Conservation (phyloP, 73 alveolate species). For the Paramecium bursaria region DNA sequence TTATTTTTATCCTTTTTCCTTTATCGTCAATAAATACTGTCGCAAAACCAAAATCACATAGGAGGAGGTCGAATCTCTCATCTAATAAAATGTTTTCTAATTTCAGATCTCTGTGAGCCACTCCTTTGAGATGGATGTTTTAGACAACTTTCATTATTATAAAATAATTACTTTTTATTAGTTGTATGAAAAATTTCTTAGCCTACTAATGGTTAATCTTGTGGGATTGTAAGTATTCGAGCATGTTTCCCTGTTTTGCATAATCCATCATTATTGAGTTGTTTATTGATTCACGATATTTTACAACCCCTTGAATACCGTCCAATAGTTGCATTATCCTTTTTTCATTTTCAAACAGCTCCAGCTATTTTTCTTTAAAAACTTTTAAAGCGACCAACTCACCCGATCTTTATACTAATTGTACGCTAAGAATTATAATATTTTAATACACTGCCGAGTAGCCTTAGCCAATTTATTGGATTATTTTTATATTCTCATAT, state of each 20-base stretch:
- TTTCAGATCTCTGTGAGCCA: constrained; percentile 89
- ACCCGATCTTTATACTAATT: constrained; percentile 39
- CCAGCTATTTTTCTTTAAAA: not conserved
- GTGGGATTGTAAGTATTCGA: constrained; percentile 7
- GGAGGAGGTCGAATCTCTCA: constrained; percentile 44
- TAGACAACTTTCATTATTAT: constrained; percentile 74
- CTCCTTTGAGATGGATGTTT: constrained; percentile 80
- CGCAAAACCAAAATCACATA: constrained; percentile 71
- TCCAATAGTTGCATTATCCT: constrained; percentile 4
- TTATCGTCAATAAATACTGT: constrained; percentile 48
- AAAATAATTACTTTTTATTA: constrained; percentile 11
- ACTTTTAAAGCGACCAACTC: constrained; percentile 53
- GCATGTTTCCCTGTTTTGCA: constrained; percentile 42
- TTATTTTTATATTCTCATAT: too few relatives aligned
- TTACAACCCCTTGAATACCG: constrained; percentile 14
- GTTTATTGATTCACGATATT: not conserved
- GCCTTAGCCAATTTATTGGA: too few relatives aligned
- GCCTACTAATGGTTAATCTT: not conserved
- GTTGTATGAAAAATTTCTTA: not conserved
- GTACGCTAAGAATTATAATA: constrained; percentile 27
- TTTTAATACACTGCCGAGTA: too few relatives aligned
- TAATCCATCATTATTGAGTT: constrained; percentile 56
- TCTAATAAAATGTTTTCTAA: constrained; percentile 84
- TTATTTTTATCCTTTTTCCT: constrained; percentile 33
- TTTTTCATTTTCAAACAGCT: constrained; percentile 30